phyloP scores from a whole-genome alignment of 495 filamentous ascomycete species.

The Astrothelium subdiscretum region DNA sequence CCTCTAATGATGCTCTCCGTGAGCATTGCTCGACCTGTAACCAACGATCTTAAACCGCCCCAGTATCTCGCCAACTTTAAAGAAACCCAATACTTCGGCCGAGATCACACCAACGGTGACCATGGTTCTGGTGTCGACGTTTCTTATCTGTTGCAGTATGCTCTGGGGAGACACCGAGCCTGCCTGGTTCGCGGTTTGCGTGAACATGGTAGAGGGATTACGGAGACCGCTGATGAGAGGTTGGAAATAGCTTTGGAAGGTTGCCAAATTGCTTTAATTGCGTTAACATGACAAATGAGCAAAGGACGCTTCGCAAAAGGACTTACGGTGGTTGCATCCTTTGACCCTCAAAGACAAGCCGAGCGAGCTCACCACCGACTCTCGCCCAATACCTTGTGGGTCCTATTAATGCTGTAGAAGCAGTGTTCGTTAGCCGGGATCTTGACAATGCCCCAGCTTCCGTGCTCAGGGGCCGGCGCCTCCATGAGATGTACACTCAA shows the following conservation, averaged over 20 bases:
- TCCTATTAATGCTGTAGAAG: slow-evolving; percentile 62
- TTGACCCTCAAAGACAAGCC: slow-evolving; percentile 76
- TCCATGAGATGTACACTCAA: not conserved
- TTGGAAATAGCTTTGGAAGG: slow-evolving; percentile 82
- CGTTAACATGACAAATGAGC: not conserved
- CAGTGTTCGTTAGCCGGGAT: not conserved
- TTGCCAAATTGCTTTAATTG: slow-evolving; percentile 38
- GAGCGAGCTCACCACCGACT: slow-evolving; percentile 76
- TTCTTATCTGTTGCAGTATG: slow-evolving; percentile 54
- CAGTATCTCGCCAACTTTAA: slow-evolving; percentile 94
- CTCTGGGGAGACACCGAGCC: slow-evolving; percentile 34
- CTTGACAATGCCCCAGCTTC: not conserved
- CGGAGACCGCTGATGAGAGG: slow-evolving; percentile 52
- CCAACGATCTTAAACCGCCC: slow-evolving; percentile 88
- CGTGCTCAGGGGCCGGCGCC: not conserved
- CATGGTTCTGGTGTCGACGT: slow-evolving; percentile 55
- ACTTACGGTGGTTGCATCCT: slow-evolving; percentile 91
- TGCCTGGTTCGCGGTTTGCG: slow-evolving; percentile 26
- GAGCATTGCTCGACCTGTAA: slow-evolving; percentile 39
- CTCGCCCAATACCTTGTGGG: slow-evolving; percentile 79
- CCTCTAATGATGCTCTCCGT: slow-evolving; percentile 19
- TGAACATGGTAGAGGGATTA: slow-evolving; percentile 45
- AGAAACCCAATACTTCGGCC: slow-evolving; percentile 91
- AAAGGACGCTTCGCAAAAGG: not conserved
- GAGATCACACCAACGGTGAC: slow-evolving; percentile 58